Evolutionary conservation across 2,329 filamentous ascomycete species (phyloP), one percentile per base, ranked within the genome.

Genomic region (Pseudodiploospora longispora): DNA sequence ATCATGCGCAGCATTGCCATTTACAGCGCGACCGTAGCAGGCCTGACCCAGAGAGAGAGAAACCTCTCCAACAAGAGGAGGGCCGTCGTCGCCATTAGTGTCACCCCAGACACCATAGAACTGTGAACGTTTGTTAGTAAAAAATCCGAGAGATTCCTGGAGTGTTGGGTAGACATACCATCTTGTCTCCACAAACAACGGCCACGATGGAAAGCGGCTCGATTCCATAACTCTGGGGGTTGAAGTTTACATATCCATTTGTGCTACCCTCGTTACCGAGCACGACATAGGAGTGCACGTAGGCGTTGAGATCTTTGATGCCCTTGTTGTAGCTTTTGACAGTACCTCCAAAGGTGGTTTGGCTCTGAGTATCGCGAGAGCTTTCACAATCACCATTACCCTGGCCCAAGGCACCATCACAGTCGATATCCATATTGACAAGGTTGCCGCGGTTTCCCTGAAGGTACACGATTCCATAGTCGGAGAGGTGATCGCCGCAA

Each of bases 31-130:
- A 1, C 74, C 74, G 50, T 72, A 80, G 54, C 76, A 80, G 19
- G 70, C 60, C 27, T 72, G 70, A 0, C 71, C 76, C 2, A 80
- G 60, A 1, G 72, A 68, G 42, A 80, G 67, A 2, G 72, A 72
- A 0, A 71, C 67, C 48, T 80, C 76, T 10, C 76, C 75, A 0
- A 72, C 67, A 31, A 70, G 54, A 5, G 69, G 61, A 9, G 56
- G 50, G 4, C 67, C 64, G 39, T 70, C 66, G 29, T 67, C 72
- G 10, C 74, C 76, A 46, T 80, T 79, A 8, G 68, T 72, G 53
- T 80, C 75, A 10, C 74, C 76, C 75, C 74, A 80, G 38, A 80
- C 59, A 3, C 74, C 75, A 52, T 79, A 80, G 43, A 68, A 64
- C 67, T 72, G 39, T 1, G 6, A 36, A 1, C 10, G 30, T 6